Evolutionary conservation across 2,329 filamentous ascomycete genomes (phyloP), one percentile per base, ranked within the genome.

Genomic region (Penicillium hesseltinei): DNA sequence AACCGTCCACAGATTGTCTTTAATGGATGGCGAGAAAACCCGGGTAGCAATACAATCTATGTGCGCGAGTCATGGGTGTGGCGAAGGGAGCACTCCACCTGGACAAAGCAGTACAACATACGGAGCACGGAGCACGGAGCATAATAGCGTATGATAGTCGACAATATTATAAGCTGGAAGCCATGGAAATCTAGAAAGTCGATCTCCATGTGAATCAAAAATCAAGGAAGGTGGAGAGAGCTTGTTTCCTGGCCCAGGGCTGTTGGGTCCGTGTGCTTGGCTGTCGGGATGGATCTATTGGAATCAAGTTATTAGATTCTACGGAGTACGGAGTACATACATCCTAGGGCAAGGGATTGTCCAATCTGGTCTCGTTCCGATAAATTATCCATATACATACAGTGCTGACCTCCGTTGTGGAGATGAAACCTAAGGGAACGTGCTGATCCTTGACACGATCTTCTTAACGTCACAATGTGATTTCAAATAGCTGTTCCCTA

Each of bases 341-440:
- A 45, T 31, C 19, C 17, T 17, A 23, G 17, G 9, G 19, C 31
- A 40, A 7, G 23, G 15, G 11, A 42, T 25, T 29, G 17, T 42
- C 52, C 52, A 50, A 50, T 55, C 45, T 36, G 29, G 6, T 36
- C 4, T 27, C 38, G n/a, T 31, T 17, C 13, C 29, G 11, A 17
- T n/a, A 23, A 11, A 35, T 50, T 15, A 11, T 40, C n/a, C 15
- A n/a, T 51, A 36, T 44, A 27, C 25, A 27, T 27, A 55, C 31
- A 55, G 53, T 56, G 53, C 53, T 56, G 44, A 56, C 39, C 21
- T 36, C 50, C 42, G 33, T 23, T 38, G 40, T 48, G 33, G 33
- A 31, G 33, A 47, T 35, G 17, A 23, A 36, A 44, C 19, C 31
- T 33, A 31, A n/a, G 19, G 21, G 45, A 47, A 52, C 39, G 17